phyloP scores from a whole-genome alignment of 805 yeast species.

The Candida vaughaniae region DNA sequence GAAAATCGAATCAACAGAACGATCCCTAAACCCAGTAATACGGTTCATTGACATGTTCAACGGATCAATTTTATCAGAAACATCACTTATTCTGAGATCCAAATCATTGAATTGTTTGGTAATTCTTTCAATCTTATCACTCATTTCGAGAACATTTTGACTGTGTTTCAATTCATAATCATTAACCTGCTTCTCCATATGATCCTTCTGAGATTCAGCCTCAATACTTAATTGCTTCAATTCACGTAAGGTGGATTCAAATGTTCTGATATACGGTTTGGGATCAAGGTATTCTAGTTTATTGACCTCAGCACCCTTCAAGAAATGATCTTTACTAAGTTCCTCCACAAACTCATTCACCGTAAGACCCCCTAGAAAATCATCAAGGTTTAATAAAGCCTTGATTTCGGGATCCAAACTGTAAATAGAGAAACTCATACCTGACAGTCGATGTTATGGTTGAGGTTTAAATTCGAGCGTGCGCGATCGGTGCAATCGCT shows the following conservation, averaged over 20 bases:
- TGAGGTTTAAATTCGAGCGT: too few relatives aligned
- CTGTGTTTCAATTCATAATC: slow-evolving; percentile 66
- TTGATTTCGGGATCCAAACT: slow-evolving; percentile 65
- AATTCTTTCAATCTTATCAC: slow-evolving; percentile 46
- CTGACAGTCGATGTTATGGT: too few relatives aligned
- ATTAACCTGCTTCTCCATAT: slow-evolving; percentile 57
- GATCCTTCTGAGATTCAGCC: slow-evolving; percentile 48
- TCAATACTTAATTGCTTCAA: slow-evolving; percentile 60
- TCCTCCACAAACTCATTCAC: slow-evolving; percentile 81
- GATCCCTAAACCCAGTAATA: slow-evolving; percentile 69
- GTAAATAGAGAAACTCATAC: slow-evolving; percentile 50
- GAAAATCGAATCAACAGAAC: slow-evolving; percentile 68
- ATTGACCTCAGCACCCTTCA: slow-evolving; percentile 50
- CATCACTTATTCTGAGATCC: slow-evolving; percentile 53
- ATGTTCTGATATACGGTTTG: slow-evolving; percentile 89
- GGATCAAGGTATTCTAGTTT: slow-evolving; percentile 71
- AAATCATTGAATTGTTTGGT: slow-evolving; percentile 49
- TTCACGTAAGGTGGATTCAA: slow-evolving; percentile 80
- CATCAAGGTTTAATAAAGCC: slow-evolving; percentile 54
- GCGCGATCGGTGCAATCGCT: too few relatives aligned
- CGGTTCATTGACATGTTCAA: slow-evolving; percentile 66
- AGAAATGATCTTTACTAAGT: slow-evolving; percentile 64
- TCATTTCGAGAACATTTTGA: slow-evolving; percentile 57
- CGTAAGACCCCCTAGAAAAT: slow-evolving; percentile 65
- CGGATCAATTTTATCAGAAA: slow-evolving; percentile 62